Conservation (phyloP, 2,329 filamentous ascomycete species). For the Fonsecaea monophora region DNA sequence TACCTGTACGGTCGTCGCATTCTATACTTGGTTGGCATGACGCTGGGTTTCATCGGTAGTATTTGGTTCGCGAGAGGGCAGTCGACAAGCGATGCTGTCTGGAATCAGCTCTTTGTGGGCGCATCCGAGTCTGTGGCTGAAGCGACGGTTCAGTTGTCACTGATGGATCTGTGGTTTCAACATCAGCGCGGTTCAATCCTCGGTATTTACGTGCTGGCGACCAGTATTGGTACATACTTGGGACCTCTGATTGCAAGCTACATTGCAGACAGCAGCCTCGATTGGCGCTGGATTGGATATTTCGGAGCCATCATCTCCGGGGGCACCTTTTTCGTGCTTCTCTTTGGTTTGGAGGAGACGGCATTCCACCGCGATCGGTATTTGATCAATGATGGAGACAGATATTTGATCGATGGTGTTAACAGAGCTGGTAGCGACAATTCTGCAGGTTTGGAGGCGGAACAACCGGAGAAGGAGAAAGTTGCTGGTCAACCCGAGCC, state of each 20-base stretch:
- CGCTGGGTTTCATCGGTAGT: conserved; percentile 58
- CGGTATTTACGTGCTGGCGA: conserved; percentile 63
- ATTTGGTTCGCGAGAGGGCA: conserved; percentile 61
- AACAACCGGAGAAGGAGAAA: conserved; percentile 23
- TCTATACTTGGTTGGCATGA: conserved; percentile 61
- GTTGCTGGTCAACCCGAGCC: conserved; percentile 10
- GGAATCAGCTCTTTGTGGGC: conserved; percentile 64
- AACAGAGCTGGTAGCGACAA: conserved; percentile 23
- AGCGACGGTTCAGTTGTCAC: conserved; percentile 63
- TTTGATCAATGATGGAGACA: conserved; percentile 33
- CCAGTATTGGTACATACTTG: conserved; percentile 63
- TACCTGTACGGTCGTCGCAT: conserved; percentile 63
- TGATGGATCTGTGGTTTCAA: conserved; percentile 65
- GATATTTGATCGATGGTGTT: conserved; percentile 32
- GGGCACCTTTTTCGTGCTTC: conserved; percentile 56
- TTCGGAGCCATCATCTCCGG: conserved; percentile 59
- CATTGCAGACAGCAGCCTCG: conserved; percentile 54
- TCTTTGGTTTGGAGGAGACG: conserved; percentile 62
- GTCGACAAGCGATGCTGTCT: conserved; percentile 56
- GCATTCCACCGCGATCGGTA: conserved; percentile 34
- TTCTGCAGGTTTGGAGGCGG: conserved; percentile 12
- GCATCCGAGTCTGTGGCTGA: conserved; percentile 64
- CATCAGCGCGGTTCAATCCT: conserved; percentile 63
- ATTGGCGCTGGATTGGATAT: conserved; percentile 64
- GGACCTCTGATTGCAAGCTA: conserved; percentile 62